Evolutionary conservation across 2,329 filamentous ascomycete species (phyloP).

Genomic region (Aspergillus pseudonomiae): DNA sequence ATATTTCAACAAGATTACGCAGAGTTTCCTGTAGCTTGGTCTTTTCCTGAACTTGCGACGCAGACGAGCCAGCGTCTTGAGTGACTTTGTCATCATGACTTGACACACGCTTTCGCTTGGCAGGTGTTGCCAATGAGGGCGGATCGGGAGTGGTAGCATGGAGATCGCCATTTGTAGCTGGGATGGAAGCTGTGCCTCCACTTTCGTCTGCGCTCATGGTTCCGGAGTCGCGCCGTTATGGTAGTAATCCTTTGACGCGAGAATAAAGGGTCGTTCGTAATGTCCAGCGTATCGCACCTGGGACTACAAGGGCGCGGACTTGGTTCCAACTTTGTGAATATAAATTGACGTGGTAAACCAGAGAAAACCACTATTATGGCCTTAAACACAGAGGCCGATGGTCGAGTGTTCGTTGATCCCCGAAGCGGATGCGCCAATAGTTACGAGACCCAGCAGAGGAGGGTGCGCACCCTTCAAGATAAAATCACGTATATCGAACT

Average conservation of each 20-base stretch:
- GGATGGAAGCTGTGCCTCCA: conserved; percentile 32
- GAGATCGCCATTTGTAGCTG: conserved; percentile 39
- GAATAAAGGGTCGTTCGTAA: conserved; percentile 9
- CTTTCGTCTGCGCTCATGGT: conserved; percentile 44
- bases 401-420: conserved; percentile 27
- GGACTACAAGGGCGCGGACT: conserved; percentile 19
- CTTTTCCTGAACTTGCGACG: conserved; percentile 32
- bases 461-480: conserved; percentile 31
- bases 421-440: conserved; percentile 34
- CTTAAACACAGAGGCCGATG: conserved; percentile 18
- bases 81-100: conserved; percentile 34
- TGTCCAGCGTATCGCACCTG: conserved; percentile 1
- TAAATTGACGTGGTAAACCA: conserved; percentile 3
- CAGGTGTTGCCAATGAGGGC: conserved; percentile 36
- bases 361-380: conserved; percentile 2
- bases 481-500: conserved; percentile 22
- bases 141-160: conserved; percentile 33
- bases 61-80: conserved; percentile 28
- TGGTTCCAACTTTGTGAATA: conserved; percentile 3
- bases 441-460: conserved; percentile 25
- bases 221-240: conserved; percentile 28
- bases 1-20: conserved; percentile 38
- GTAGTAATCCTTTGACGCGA: conserved; percentile 24
- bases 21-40: conserved; percentile 38
- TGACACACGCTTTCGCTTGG: conserved; percentile 46